phyloP scores from a whole-genome alignment of 1,139 yeast genomes.

The Suhomyces chickasaworum region DNA sequence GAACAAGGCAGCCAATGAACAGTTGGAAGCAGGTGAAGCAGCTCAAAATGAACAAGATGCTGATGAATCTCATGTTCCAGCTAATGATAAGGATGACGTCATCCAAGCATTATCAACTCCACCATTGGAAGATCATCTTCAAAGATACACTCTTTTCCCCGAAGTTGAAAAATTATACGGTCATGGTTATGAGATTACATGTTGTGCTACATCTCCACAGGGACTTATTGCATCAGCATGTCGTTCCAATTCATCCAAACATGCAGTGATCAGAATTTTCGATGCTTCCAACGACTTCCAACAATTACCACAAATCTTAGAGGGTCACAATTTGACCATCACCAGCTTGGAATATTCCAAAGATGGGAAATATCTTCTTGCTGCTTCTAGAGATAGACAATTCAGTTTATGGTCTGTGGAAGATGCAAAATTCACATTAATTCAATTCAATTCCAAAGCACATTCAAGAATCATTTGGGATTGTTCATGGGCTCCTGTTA shows the following conservation, averaged over 20 bases:
- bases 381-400: slow-evolving; percentile 90
- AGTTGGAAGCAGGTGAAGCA: slow-evolving; percentile 44
- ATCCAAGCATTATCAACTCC: slow-evolving; percentile 54
- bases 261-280: slow-evolving; percentile 83
- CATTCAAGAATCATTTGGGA: slow-evolving; percentile 96
- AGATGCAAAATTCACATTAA: slow-evolving; percentile 45
- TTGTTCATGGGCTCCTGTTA: slow-evolving; percentile 73
- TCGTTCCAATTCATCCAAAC: slow-evolving; percentile 77
- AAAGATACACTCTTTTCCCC: slow-evolving; percentile 91
- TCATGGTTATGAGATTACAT: slow-evolving; percentile 92
- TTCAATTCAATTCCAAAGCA: slow-evolving; percentile 63
- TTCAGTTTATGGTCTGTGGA: slow-evolving; percentile 73
- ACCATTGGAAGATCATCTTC: slow-evolving; percentile 87
- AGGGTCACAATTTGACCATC: slow-evolving; percentile 77
- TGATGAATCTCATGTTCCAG: slow-evolving; percentile 38
- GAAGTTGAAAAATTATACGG: slow-evolving; percentile 94
- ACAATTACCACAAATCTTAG: slow-evolving; percentile 43
- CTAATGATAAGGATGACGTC: slow-evolving; percentile 45
- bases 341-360: slow-evolving; percentile 80
- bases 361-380: slow-evolving; percentile 64
- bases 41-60: slow-evolving; percentile 37
- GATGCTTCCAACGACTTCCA: slow-evolving; percentile 52
- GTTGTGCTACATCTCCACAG: slow-evolving; percentile 72
- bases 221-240: slow-evolving; percentile 89
- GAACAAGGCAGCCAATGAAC: slow-evolving; percentile 74